Base-by-base conservation (phyloP, 1,139 yeast genomes). In the Nakaseomyces kungkrabaensis region DNA sequence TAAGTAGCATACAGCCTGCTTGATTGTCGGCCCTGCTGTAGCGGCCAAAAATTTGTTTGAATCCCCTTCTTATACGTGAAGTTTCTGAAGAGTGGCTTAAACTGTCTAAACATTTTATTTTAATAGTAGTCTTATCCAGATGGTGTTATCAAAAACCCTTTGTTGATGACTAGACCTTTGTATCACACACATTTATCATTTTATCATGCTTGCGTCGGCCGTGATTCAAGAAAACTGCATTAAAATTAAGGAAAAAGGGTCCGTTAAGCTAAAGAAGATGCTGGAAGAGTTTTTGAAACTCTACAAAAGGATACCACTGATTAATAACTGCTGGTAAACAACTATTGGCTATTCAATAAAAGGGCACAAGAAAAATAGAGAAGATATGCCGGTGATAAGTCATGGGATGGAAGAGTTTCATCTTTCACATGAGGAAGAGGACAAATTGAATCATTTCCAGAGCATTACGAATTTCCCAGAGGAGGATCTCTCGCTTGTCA, bases 381-480 rank as follows among this genome's bases (percentile, higher is more conserved):
- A 27, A 13, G 11, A 17, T 2, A 29, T 65, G 67, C 66, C 68
- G 5, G 50, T 62, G 2, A 51, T 64, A 36, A 48, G 45, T 11
- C 53, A 55, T 43, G 58, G 50, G 17, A 55, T 50, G 43, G 52
- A 58, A 24, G 59, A 61, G 36, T 60, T 61, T 46, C 66, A 66
- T 43, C 54, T 69, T 1, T 57, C 72, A 2, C 71, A 70, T 17
- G 64, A 63, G 5, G 72, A 70, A 48, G 71, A 67, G 47, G 70
- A 68, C 47, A 68, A 67, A 48, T 55, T 70, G 53, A 65, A 68
- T 48, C 66, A 68, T 47, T 70, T 70, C 51, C 72, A 69, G 50
- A 51, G 62, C 41, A 68, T 70, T 40, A 64, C 73, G 1, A 57
- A 65, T 8, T 70, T 68, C 51, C 65, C 67, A 1, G 70, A 67